These are phyloP conservation scores for Lepiota venenata DNA, from an alignment of 768 basidiomycete species.

Conservation along the genomic window DNA sequence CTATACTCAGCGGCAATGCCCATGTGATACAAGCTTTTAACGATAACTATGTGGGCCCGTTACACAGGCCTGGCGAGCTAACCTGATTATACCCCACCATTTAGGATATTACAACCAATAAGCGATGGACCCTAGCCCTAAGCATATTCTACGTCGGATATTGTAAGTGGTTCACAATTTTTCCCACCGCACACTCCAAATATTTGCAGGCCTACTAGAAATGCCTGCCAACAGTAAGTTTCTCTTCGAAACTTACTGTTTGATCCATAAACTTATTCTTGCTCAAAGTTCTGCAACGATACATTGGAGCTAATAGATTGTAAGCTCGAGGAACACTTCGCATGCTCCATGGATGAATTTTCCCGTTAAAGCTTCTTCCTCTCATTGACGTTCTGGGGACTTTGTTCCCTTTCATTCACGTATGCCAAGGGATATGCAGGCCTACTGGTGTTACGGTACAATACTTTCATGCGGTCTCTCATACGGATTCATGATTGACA, in stretches of 20 bases:
- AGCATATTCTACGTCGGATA: slow-evolving; percentile 62
- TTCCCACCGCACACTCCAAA: background rate
- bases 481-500: background rate
- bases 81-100: background rate
- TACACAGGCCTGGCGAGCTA: background rate
- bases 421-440: slow-evolving; percentile 53
- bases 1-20: slow-evolving; percentile 45
- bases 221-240: slow-evolving; percentile 51
- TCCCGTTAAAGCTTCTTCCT: slow-evolving; percentile 46
- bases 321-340: slow-evolving; percentile 18
- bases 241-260: background rate
- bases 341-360: background rate
- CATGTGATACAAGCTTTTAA: slow-evolving; percentile 53
- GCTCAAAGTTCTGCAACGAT: slow-evolving; percentile 45
- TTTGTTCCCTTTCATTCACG: slow-evolving; percentile 47
- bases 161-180: slow-evolving; percentile 29
- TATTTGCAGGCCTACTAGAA: slow-evolving; percentile 42
- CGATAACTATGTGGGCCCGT: slow-evolving; percentile 40
- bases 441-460: slow-evolving; percentile 45
- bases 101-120: slow-evolving; percentile 48
- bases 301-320: slow-evolving; percentile 59
- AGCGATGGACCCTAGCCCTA: slow-evolving; percentile 53
- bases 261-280: background rate
- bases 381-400: slow-evolving; percentile 49
- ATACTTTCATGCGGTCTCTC: background rate